Evolutionary conservation across 352 stramenopile species (phyloP), one percentile per base, ranked within the genome.

Genomic region (Pythium coloratum): DNA sequence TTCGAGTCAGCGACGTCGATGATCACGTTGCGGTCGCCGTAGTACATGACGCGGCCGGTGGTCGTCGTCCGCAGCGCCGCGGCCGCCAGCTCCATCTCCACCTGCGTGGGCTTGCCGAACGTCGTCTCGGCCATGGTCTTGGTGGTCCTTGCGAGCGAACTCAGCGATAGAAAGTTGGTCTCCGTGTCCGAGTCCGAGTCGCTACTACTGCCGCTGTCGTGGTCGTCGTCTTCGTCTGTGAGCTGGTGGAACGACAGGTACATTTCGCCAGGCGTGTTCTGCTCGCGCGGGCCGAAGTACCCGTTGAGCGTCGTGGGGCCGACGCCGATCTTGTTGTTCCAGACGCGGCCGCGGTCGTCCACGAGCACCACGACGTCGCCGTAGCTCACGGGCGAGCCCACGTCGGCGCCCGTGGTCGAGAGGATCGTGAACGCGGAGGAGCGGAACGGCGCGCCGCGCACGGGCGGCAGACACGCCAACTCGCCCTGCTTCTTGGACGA

Each of bases 261-360:
- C 87, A 95, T 95, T 59, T 92, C 85, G 2, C 85, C 85, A 0
- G 84, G 80, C 0, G 75, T 82, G 55, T 93, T 90, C 20, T 73
- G 71, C 28, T 89, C 86, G 46, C 86, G 88, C 2, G 83, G 83
- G 8, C 85, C 81, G 64, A 95, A 89, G 73, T 88, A 90, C 5
- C 87, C 87, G 57, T 91, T 91, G 64, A 86, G 84, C n/a, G 81
- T 88, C 34, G 82, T 90, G 2, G 85, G 85, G 0, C 82, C 82
- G 6, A 86, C 74, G 55, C 87, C 82, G 64, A 92, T 91, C 63
- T 95, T 95, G 78, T 94, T 95, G 76, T 95, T 95, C 87, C 87
- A 95, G 8, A 94, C 84, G 46, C 71, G 69, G 16, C 77, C 80
- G 46, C 70, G 64, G 38, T 82, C 76, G 58, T 95, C 82, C 33